Evolutionary conservation across 768 basidiomycete species (phyloP), one percentile per base, ranked within the genome.

Genomic region (Auricularia heimuer): DNA sequence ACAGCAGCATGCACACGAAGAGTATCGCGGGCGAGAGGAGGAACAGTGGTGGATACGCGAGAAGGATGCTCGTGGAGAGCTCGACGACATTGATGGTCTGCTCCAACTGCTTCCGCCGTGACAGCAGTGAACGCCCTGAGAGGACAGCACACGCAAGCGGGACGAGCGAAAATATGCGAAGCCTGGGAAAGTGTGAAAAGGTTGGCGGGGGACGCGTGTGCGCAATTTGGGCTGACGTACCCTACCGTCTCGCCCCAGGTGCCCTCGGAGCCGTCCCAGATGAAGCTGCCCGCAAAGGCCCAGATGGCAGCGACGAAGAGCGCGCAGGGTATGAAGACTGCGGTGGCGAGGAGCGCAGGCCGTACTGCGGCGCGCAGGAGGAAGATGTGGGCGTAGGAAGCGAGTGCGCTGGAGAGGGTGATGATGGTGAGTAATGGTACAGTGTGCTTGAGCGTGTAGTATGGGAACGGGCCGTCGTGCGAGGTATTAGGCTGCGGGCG

Each of bases 221-320:
- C 21, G 18, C 14, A 16, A 18, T 18, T 10, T 51, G 18, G 29
- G 62, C 14, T 16, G 14, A 77, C 87, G 75, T 69, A 90, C 89
- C 90, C 90, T 58, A 85, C 80, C 29, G 87, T 89, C 76, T 91
- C 89, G 62, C 89, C 88, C 90, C 90, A 92, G 11, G 89, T 89
- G 44, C 85, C 61, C n/a, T 42, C 85, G 64, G 75, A 71, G n/a
- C 70, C 73, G 63, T 81, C 81, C 79, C 81, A 83, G 77, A 83
- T 79, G 68, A 92, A 92, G 71, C 88, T 90, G 36, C 89, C 90
- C 14, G 87, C 78, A 73, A 93, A 92, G 1, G 90, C 89, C 84
- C 90, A 91, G 33, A 91, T 68, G 6, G 89, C 84, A 51, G 88
- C 90, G 61, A 90, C 78, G 70, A 90, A 81, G 66, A 93, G 77